These are phyloP conservation scores for Pichia pseudocactophila DNA, from an alignment of 805 yeast species.

Conservation along the genomic window DNA sequence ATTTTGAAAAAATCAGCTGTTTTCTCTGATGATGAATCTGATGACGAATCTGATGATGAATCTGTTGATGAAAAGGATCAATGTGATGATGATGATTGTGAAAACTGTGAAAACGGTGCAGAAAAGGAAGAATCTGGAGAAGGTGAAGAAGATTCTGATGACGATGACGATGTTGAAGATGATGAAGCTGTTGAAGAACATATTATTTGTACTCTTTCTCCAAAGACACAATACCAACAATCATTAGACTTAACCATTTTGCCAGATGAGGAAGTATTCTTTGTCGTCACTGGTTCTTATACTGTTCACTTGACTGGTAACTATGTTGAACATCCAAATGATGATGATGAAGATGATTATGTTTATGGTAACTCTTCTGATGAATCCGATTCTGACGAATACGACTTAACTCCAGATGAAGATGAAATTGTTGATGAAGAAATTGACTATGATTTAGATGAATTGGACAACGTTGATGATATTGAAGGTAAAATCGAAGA, in stretches of 20 bases:
- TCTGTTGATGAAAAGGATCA: slow-evolving; percentile 38
- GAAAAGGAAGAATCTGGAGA: slow-evolving; percentile 23
- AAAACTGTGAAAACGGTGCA: slow-evolving; percentile 25
- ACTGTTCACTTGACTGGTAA: slow-evolving; percentile 90
- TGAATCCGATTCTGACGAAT: slow-evolving; percentile 46
- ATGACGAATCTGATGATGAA: slow-evolving; percentile 41
- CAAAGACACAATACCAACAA: slow-evolving; percentile 80
- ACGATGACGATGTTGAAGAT: slow-evolving; percentile 48
- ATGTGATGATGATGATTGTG: slow-evolving; percentile 32
- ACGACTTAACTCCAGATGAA: slow-evolving; percentile 69
- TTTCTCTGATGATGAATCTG: slow-evolving; percentile 36
- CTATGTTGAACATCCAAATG: slow-evolving; percentile 93
- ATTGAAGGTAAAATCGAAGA: slow-evolving; percentile 68
- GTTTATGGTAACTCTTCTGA: slow-evolving; percentile 37
- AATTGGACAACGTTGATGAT: slow-evolving; percentile 61
- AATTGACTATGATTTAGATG: slow-evolving; percentile 50
- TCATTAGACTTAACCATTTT: slow-evolving; percentile 80
- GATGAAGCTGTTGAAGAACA: slow-evolving; percentile 77
- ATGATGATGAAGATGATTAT: slow-evolving; percentile 49
- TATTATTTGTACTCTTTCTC: slow-evolving; percentile 84
- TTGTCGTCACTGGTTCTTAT: slow-evolving; percentile 94
- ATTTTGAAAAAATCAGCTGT: slow-evolving; percentile 59
- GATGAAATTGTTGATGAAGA: slow-evolving; percentile 45
- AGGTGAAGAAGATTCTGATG: slow-evolving; percentile 34
- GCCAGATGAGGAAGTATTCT: slow-evolving; percentile 90